Base-by-base conservation (phyloP, 176 grass and related monocot species). In the Ensete ventricosum region DNA sequence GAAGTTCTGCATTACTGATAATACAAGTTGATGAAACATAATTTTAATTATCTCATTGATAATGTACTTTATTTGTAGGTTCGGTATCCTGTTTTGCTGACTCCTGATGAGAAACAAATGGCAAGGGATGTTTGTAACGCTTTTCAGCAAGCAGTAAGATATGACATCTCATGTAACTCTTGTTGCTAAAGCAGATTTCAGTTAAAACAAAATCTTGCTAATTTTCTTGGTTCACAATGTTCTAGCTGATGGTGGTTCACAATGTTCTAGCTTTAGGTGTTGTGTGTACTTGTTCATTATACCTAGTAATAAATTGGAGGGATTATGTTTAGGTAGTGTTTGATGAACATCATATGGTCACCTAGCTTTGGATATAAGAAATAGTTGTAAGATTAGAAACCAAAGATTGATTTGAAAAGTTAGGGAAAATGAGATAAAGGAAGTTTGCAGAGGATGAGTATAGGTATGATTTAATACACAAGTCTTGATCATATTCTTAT, bases 91-190 rank as follows among this genome's bases (percentile, higher is more conserved):
- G 93, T 97, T 82, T 69, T 97, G 62, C 65, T 97, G 57, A 92
- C 85, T 53, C 93, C 89, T 67, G 58, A 85, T 34, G 93, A 97
- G 85, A 97, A 97, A 92, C 90, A 97, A 84, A 90, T 97, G 65
- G 90, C 93, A 81, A 80, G 93, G 65, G 91, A 83, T 62, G 86
- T 97, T 82, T 97, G 86, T 82, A 78, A 77, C 76, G 93, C 90
- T 83, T 97, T 97, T 79, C 75, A 88, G 79, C 90, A 97, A 97
- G 87, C 79, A 79, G 93, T 97, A 97, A 74, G 9, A 43, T 59
- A 48, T 19, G 29, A 11, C 34, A 69, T 4, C 17, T 69, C 13
- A 19, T 8, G 10, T 75, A 70, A 13, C 9, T 75, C 26, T 2
- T 76, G 3, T 74, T 57, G 24, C 64, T 24, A 50, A 43, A 43